These are phyloP conservation scores for Arthrocladium fulminans DNA, from an alignment of 2,329 filamentous ascomycete species.

Conservation along the genomic window DNA sequence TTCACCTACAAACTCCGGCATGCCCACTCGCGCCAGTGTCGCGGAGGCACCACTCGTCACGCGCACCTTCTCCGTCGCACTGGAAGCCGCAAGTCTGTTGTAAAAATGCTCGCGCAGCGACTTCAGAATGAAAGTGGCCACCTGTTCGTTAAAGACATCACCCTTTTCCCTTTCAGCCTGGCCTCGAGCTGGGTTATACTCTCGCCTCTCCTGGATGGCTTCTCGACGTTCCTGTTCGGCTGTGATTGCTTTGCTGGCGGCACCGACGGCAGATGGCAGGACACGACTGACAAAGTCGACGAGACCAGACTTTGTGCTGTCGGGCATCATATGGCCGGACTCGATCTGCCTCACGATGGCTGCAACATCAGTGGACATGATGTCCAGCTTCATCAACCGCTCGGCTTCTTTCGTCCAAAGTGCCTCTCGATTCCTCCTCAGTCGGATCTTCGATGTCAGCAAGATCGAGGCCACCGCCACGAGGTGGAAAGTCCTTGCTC, in stretches of 20 bases:
- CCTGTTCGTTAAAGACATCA: slow-evolving; percentile 49
- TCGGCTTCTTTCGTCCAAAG: slow-evolving; percentile 56
- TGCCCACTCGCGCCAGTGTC: slow-evolving; percentile 49
- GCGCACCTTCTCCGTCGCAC: slow-evolving; percentile 50
- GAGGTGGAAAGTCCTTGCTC: slow-evolving; percentile 48
- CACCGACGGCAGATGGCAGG: slow-evolving; percentile 44
- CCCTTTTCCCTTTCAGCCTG: slow-evolving; percentile 17
- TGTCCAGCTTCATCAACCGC: slow-evolving; percentile 46
- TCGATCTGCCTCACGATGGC: slow-evolving; percentile 40
- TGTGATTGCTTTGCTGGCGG: slow-evolving; percentile 22
- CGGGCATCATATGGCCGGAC: slow-evolving; percentile 41
- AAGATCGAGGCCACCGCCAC: slow-evolving; percentile 54
- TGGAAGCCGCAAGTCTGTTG: slow-evolving; percentile 50
- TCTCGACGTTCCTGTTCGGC: slow-evolving; percentile 28
- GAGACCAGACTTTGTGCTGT: slow-evolving; percentile 37
- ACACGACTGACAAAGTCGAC: slow-evolving; percentile 43
- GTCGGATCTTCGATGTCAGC: slow-evolving; percentile 56
- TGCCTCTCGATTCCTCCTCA: slow-evolving; percentile 55
- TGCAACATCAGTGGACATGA: slow-evolving; percentile 27
- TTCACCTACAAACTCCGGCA: slow-evolving; percentile 53
- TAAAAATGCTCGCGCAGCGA: slow-evolving; percentile 48
- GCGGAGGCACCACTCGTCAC: slow-evolving; percentile 51
- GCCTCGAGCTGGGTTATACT: slow-evolving; percentile 42
- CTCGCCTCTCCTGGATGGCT: slow-evolving; percentile 13
- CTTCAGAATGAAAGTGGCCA: slow-evolving; percentile 52